These are phyloP conservation scores for Silene uniflora DNA, from an alignment of 148 eudicot genomes.

Conservation along the genomic window DNA sequence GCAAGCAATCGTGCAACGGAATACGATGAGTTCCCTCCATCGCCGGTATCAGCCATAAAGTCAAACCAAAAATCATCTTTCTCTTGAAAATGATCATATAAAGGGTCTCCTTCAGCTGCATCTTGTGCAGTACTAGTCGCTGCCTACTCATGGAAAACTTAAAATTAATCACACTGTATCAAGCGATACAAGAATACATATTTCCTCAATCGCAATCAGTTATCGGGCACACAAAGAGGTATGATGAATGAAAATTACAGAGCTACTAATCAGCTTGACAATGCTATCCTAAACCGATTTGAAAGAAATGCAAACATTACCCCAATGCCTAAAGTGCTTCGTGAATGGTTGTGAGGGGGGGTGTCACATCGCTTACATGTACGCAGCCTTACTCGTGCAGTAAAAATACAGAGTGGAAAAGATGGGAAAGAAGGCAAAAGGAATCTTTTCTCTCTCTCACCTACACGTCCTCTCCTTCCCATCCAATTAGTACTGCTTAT, in stretches of 20 bases:
- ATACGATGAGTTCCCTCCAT: constrained; percentile 96
- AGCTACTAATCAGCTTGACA: not conserved
- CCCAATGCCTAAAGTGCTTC: too few relatives aligned
- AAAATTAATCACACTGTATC: not conserved
- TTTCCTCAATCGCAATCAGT: not conserved
- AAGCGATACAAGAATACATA: not conserved
- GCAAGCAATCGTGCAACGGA: constrained; percentile 83
- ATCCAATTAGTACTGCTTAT: not conserved
- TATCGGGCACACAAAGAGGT: not conserved
- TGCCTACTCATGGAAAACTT: constrained; percentile 49
- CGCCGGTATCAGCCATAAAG: constrained; percentile 99
- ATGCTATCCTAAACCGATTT: not conserved
- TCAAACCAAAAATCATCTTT: constrained; percentile 91
- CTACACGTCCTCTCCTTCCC: not conserved
- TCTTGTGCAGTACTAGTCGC: constrained; percentile 77
- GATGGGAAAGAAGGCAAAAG: too few relatives aligned
- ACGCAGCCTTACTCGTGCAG: too few relatives aligned
- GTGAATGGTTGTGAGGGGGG: too few relatives aligned
- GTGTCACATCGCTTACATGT: too few relatives aligned
- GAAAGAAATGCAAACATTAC: too few relatives aligned
- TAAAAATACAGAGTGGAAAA: too few relatives aligned
- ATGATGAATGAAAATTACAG: not conserved
- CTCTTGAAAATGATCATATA: constrained; percentile 74
- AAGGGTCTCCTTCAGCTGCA: constrained; percentile 62
- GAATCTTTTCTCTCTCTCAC: not conserved